Evolutionary conservation across 495 filamentous ascomycete species (phyloP).

Genomic region (Penicillium paxilli): DNA sequence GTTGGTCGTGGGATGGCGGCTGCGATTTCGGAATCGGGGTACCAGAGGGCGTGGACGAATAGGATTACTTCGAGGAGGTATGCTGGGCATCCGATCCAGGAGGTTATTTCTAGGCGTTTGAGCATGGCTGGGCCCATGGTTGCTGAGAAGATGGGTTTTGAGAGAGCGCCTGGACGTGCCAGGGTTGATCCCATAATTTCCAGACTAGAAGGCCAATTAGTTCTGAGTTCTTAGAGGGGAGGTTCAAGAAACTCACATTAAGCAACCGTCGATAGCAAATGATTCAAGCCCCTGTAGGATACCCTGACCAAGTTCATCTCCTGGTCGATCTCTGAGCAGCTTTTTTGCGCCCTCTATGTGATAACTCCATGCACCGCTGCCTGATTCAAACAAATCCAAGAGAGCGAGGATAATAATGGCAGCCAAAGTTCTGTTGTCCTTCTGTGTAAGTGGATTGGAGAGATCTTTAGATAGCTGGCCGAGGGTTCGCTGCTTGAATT

Average conservation of each 20-base stretch:
- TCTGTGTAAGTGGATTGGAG: conserved; percentile 33
- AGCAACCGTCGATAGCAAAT: conserved; percentile 44
- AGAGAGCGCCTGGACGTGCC: conserved; percentile 43
- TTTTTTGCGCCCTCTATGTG: conserved; percentile 51
- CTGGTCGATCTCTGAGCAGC: conserved; percentile 33
- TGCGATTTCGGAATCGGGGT: conserved; percentile 28
- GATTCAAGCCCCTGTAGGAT: conserved; percentile 41
- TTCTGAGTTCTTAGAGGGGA: not conserved
- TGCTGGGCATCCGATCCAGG: conserved; percentile 49
- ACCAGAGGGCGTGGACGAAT: conserved; percentile 45
- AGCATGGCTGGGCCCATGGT: conserved; percentile 42
- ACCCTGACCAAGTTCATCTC: conserved; percentile 18
- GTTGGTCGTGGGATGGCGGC: conserved; percentile 28
- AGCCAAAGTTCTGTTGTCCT: conserved; percentile 41
- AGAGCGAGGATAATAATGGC: conserved; percentile 45
- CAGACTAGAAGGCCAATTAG: conserved; percentile 27
- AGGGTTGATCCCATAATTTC: conserved; percentile 53
- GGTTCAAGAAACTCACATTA: conserved; percentile 32
- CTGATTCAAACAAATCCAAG: conserved; percentile 46
- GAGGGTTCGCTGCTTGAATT: conserved; percentile 45
- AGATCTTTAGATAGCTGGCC: conserved; percentile 41
- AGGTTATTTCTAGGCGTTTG: conserved; percentile 47
- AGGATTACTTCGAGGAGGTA: conserved; percentile 50
- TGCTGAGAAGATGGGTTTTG: conserved; percentile 44
- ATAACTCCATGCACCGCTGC: conserved; percentile 47